phyloP scores from a whole-genome alignment of 345 rosid genomes.

The Physaria fendleri region DNA sequence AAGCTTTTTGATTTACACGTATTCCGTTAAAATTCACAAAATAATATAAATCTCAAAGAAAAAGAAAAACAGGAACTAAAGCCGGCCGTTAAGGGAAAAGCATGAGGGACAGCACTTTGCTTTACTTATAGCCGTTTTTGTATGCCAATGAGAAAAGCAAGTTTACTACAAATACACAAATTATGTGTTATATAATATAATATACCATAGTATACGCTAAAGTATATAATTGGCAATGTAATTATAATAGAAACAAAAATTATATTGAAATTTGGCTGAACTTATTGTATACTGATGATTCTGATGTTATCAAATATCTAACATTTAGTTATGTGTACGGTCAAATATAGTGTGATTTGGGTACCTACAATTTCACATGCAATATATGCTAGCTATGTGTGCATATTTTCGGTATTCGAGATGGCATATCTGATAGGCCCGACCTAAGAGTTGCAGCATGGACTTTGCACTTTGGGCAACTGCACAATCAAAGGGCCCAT shows the following conservation, averaged over 20 bases:
- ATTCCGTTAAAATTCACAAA: constrained; percentile 15
- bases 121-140: constrained; percentile 34
- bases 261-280: not conserved
- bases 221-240: not conserved
- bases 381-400: no score
- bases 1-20: constrained; percentile 14
- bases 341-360: no score
- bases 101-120: constrained; percentile 27
- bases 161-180: constrained; percentile 24
- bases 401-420: no score
- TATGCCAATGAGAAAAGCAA: constrained; percentile 12
- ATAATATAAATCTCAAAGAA: not conserved
- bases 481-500: no score
- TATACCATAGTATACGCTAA: not conserved
- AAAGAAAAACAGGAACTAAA: constrained; percentile 7
- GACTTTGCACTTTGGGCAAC: no score
- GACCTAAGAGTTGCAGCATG: no score
- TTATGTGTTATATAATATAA: not conserved
- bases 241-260: not conserved
- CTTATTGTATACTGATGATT: not conserved
- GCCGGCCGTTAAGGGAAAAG: constrained; percentile 35
- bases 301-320: not conserved
- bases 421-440: no score
- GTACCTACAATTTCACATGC: no score
- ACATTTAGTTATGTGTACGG: not conserved